Base-by-base conservation (phyloP, 164 flowering plant species). In the Buxus sempervirens region DNA sequence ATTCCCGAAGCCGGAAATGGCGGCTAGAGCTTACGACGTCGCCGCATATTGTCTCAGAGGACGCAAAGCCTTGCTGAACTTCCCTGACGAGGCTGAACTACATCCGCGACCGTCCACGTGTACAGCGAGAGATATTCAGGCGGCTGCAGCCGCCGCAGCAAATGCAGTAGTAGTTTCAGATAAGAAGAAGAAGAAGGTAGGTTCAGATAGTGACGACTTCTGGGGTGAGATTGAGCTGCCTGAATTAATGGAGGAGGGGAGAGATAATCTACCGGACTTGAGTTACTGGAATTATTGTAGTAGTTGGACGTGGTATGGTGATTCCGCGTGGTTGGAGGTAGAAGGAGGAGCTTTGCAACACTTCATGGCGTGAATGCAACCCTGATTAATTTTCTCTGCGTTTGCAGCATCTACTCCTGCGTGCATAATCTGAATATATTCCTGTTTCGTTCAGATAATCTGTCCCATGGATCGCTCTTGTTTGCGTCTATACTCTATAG, bases 11-110 rank as follows among this genome's bases (percentile, higher is more conserved):
- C 90, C 94, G 5, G 94, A 89, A 62, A 89, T 89, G 94, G 94
- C 91, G 1, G 94, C 94, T n/a, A 65, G 82, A 4, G 94, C 91
- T 0, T 82, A 89, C 45, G 94, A 89, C 77, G 91, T 83, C 2
- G 94, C 94, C 0, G 90, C 91, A 1, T 72, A 73, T 38, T 79
- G 89, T 64, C 74, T 88, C 24, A 85, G 77, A 42, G 93, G 93
- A 6, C 65, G 69, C 1, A 84, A 82, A 45, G 89, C 88, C 22
- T 79, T 70, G 62, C 84, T 88, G 21, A 88, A 88, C 66, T 88
- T 88, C 66, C 93, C 90, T 13, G 86, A 86, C 8, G 86, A 83
- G 54, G 81, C 79, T n/a, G 80, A 84, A 13, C 67, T 68, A 10
- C 69, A 85, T 0, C 93, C 93, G 0, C 76, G 85, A 10, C 93